Percentiles rank a stretch among this genome's conserved stretches.
Conservation (phyloP, 768 basidiomycete genomes). For the Tylopilus intermedius region DNA sequence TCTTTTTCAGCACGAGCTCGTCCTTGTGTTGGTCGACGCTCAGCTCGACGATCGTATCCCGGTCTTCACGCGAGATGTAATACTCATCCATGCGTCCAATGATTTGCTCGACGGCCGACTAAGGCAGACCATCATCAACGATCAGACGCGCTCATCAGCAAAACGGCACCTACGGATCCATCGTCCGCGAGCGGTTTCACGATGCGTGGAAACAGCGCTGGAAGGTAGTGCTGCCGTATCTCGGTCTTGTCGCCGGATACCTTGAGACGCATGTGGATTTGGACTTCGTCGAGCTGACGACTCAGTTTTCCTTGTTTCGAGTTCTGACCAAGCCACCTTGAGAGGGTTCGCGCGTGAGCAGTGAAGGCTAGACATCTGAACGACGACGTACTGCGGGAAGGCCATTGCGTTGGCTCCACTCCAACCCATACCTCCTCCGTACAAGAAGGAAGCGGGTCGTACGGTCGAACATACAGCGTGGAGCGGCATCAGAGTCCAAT, state of each 20-base stretch:
- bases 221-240: slow-evolving; percentile 88
- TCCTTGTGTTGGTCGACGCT: slow-evolving; percentile 80
- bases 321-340: slow-evolving; percentile 96
- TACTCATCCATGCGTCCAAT: slow-evolving; percentile 93
- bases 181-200: slow-evolving; percentile 71
- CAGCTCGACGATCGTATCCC: slow-evolving; percentile 93
- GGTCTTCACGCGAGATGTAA: slow-evolving; percentile 88
- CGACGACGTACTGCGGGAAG: slow-evolving; percentile 74
- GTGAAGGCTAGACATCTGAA: not conserved
- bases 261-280: slow-evolving; percentile 91
- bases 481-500: slow-evolving; percentile 92
- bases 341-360: not conserved
- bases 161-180: slow-evolving; percentile 59
- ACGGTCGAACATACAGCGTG: slow-evolving; percentile 91
- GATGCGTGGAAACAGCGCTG: slow-evolving; percentile 78
- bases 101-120: slow-evolving; percentile 66
- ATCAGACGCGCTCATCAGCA: not conserved
- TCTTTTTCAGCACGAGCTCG: slow-evolving; percentile 75
- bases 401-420: slow-evolving; percentile 62
- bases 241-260: slow-evolving; percentile 88
- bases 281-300: slow-evolving; percentile 82
- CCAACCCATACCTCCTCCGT: slow-evolving; percentile 65
- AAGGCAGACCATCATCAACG: not conserved
- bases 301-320: slow-evolving; percentile 83
- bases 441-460: slow-evolving; percentile 77